phyloP scores from a whole-genome alignment of 2,329 filamentous ascomycete species.

The Fusarium palustre region DNA sequence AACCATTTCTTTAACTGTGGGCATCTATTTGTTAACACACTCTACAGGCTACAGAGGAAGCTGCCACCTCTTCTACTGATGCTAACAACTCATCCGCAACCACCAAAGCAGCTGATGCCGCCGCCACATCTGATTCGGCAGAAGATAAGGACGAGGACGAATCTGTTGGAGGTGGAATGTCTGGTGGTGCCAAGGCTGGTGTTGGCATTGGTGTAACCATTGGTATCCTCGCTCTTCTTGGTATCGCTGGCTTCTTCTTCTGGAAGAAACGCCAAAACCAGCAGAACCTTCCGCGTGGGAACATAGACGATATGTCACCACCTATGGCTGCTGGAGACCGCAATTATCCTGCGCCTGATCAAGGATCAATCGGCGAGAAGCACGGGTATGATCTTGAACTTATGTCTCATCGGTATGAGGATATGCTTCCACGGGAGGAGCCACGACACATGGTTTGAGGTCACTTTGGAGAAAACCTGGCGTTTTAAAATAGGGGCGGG shows the following conservation, averaged over 20 bases:
- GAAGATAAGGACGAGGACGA: constrained; percentile 31
- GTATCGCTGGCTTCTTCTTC: constrained; percentile 55
- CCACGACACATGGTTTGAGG: constrained; percentile 59
- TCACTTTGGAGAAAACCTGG: constrained; percentile 3
- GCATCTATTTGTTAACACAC: background rate
- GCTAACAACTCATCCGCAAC: constrained; percentile 30
- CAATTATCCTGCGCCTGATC: constrained; percentile 52
- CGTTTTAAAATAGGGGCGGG: constrained; percentile 17
- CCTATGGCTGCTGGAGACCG: constrained; percentile 62
- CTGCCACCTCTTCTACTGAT: constrained; percentile 30
- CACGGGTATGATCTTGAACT: constrained; percentile 61
- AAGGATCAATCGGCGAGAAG: constrained; percentile 53
- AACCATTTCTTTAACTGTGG: background rate
- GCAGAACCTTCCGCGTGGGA: constrained; percentile 46
- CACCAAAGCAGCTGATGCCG: constrained; percentile 25
- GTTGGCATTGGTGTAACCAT: constrained; percentile 62
- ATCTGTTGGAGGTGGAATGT: constrained; percentile 36
- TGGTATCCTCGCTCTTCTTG: constrained; percentile 55
- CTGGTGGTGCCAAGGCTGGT: constrained; percentile 59
- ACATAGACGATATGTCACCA: constrained; percentile 62
- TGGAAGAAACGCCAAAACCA: constrained; percentile 49
- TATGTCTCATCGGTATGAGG: constrained; percentile 67
- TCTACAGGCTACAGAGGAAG: constrained; percentile 24
- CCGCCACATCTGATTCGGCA: constrained; percentile 30
- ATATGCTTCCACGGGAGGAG: constrained; percentile 65